These are phyloP conservation scores for Zasmidium angulare DNA, from an alignment of 2,329 filamentous ascomycete genomes.

Conservation along the genomic window DNA sequence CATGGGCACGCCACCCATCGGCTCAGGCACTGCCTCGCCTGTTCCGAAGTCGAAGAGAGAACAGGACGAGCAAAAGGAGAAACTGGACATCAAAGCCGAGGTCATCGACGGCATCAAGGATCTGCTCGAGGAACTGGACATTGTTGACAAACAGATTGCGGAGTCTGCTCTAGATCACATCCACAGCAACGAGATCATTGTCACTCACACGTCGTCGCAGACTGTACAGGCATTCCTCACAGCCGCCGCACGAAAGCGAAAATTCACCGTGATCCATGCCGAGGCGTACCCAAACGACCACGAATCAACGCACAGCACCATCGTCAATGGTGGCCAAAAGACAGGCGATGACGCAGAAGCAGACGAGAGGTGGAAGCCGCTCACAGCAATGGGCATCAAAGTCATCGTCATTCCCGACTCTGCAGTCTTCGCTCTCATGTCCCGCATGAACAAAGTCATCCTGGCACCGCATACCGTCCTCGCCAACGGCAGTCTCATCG, in stretches of 20 bases:
- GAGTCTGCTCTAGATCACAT: conserved; percentile 87
- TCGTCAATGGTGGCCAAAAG: conserved; percentile 55
- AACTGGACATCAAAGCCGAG: conserved; percentile 76
- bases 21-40: conserved; percentile 29
- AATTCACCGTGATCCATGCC: conserved; percentile 85
- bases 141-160: conserved; percentile 91
- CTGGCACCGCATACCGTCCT: conserved; percentile 84
- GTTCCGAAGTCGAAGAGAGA: conserved; percentile 35
- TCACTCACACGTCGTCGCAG: conserved; percentile 81
- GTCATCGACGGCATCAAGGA: conserved; percentile 93
- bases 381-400: conserved; percentile 73
- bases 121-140: conserved; percentile 90
- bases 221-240: conserved; percentile 89
- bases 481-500: conserved; percentile 82
- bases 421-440: conserved; percentile 90
- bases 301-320: conserved; percentile 60
- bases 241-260: conserved; percentile 82
- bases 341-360: conserved; percentile 47
- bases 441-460: conserved; percentile 91
- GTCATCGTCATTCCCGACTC: conserved; percentile 83
- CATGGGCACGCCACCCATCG: conserved; percentile 45
- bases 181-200: conserved; percentile 86
- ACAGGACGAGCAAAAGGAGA: conserved; percentile 31
- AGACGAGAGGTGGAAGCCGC: conserved; percentile 68
- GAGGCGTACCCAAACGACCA: conserved; percentile 72